Conservation (phyloP, 345 rosid species). For the Excoecaria agallocha region DNA sequence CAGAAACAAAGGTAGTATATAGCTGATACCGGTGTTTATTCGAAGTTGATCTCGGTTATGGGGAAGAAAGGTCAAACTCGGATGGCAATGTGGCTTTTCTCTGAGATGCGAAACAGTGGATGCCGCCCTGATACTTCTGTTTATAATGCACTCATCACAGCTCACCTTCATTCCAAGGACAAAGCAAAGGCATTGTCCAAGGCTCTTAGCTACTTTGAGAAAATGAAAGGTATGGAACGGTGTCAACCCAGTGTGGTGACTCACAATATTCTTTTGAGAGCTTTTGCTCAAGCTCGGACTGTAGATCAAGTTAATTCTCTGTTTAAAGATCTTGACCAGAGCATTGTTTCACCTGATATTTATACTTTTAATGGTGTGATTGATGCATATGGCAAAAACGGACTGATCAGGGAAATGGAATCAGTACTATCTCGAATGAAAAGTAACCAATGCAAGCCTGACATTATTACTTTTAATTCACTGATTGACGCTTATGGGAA, state of each 20-base stretch:
- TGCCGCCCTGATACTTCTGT: conserved; percentile 92
- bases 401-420: conserved; percentile 94
- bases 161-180: conserved; percentile 82
- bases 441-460: conserved; percentile 69
- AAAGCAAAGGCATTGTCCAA: conserved; percentile 79
- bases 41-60: conserved; percentile 77
- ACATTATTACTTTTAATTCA: conserved; percentile 70
- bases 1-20: conserved; percentile 92
- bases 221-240: conserved; percentile 76
- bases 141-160: conserved; percentile 79
- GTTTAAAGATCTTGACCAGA: conserved; percentile 68
- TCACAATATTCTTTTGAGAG: conserved; percentile 82
- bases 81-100: conserved; percentile 98
- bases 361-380: conserved; percentile 85
- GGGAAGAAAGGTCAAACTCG: conserved; percentile 85
- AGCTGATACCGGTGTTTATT: conserved; percentile 79
- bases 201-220: conserved; percentile 68
- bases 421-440: conserved; percentile 74
- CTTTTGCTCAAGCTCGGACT: conserved; percentile 75
- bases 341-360: conserved; percentile 62
- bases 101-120: conserved; percentile 94
- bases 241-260: conserved; percentile 87
- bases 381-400: conserved; percentile 93
- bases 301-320: conserved; percentile 65
- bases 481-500: conserved; percentile 84